These are phyloP conservation scores for Poteriospumella lacustris DNA, from an alignment of 108 stramenopile species.

Conservation along the genomic window DNA sequence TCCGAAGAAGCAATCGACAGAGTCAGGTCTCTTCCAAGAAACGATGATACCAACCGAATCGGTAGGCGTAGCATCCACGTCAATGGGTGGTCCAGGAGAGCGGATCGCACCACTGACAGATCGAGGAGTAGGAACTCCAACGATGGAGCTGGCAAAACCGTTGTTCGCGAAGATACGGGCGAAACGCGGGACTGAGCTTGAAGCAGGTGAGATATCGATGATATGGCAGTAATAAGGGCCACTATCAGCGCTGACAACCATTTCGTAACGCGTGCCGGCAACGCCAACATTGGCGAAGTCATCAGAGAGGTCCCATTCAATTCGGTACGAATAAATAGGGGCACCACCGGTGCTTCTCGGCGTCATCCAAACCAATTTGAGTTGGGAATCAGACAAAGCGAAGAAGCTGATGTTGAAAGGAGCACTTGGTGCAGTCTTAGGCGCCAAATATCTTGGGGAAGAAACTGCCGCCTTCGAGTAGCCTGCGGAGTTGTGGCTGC, in stretches of 20 bases:
- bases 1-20: constrained; percentile 56
- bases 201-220: constrained; percentile 54
- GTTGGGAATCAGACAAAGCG: constrained; percentile 56
- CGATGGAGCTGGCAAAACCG: constrained; percentile 58
- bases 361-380: constrained; percentile 62
- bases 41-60: constrained; percentile 65
- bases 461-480: constrained; percentile 40
- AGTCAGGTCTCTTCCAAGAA: constrained; percentile 59
- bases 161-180: constrained; percentile 69
- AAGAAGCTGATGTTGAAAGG: constrained; percentile 54
- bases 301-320: constrained; percentile 63
- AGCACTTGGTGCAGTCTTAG: constrained; percentile 51
- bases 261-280: constrained; percentile 34
- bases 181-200: constrained; percentile 49
- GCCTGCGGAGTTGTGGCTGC: constrained; percentile 59
- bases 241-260: constrained; percentile 24
- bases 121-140: constrained; percentile 28
- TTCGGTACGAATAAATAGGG: constrained; percentile 54
- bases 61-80: constrained; percentile 29
- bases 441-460: constrained; percentile 45
- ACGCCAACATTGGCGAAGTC: constrained; percentile 43
- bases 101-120: constrained; percentile 32
- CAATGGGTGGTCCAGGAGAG: constrained; percentile 45
- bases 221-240: constrained; percentile 58
- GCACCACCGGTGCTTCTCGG: constrained; percentile 62